phyloP scores from a whole-genome alignment of 1,284 basidiomycete species.

The Sparassis latifolia region DNA sequence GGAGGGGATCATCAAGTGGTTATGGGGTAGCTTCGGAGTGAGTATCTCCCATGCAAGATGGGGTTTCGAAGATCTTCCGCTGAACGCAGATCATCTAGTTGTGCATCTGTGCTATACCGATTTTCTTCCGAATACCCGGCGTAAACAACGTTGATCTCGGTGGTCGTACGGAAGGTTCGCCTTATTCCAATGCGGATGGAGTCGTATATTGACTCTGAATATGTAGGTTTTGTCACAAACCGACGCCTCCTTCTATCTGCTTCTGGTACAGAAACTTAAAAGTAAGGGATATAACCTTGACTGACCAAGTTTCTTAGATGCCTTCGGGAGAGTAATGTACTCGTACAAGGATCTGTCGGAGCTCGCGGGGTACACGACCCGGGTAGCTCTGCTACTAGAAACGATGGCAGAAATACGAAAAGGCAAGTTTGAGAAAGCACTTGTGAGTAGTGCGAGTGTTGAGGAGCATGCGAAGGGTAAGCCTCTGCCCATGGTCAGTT shows the following conservation, averaged over 20 bases:
- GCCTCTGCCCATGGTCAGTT: conserved; percentile 20
- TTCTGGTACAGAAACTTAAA: conserved; percentile 41
- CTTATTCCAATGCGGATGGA: not conserved
- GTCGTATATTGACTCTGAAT: not conserved
- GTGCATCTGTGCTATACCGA: conserved; percentile 89
- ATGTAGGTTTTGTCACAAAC: conserved; percentile 87
- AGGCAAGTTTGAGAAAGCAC: conserved; percentile 86
- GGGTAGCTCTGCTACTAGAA: conserved; percentile 85
- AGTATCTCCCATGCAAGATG: conserved; percentile 18
- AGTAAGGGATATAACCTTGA: not conserved
- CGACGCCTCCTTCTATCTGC: conserved; percentile 83
- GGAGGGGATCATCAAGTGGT: conserved; percentile 96
- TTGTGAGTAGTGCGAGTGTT: conserved; percentile 71
- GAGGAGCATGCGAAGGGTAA: conserved; percentile 77
- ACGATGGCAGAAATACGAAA: conserved; percentile 86
- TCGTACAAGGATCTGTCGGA: conserved; percentile 96
- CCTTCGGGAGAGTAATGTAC: conserved; percentile 85
- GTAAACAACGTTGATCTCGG: conserved; percentile 68
- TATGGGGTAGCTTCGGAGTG: conserved; percentile 93
- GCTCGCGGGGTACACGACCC: conserved; percentile 91
- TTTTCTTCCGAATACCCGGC: conserved; percentile 87
- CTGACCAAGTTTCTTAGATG: conserved; percentile 38
- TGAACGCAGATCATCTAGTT: conserved; percentile 38
- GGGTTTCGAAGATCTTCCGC: not conserved
- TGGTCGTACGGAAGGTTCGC: conserved; percentile 75